These are phyloP conservation scores for Globisporangium viniferum DNA, from an alignment of 352 stramenopile genomes.

Conservation along the genomic window DNA sequence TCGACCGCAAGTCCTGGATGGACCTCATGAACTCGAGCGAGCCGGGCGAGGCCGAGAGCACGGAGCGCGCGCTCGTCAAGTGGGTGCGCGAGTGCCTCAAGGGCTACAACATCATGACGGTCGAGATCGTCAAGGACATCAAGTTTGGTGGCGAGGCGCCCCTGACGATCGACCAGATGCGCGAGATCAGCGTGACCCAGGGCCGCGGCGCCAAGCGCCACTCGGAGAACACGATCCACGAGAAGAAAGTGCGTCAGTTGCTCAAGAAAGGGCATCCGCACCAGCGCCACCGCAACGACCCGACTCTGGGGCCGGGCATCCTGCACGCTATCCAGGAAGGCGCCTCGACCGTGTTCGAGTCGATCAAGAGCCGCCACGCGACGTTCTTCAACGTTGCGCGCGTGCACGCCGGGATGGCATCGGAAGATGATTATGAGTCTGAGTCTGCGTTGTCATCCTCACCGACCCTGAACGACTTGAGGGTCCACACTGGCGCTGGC, in stretches of 20 bases:
- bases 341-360: not conserved
- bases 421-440: not conserved
- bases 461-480: not conserved
- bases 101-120: conserved; percentile 68
- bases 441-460: not conserved
- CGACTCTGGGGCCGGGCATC: not conserved
- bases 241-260: conserved; percentile 38
- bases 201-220: conserved; percentile 10
- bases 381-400: conserved; percentile 9
- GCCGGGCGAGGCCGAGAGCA: conserved; percentile 35
- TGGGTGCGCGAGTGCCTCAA: conserved; percentile 67
- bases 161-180: conserved; percentile 41
- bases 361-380: not conserved
- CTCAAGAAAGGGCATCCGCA: conserved; percentile 25
- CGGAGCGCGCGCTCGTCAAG: conserved; percentile 34
- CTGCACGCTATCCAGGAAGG: conserved; percentile 2
- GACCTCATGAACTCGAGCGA: conserved; percentile 42
- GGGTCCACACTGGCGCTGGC: no score
- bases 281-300: not conserved
- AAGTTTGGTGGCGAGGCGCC: conserved; percentile 32
- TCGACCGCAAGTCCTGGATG: conserved; percentile 52
- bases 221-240: conserved; percentile 30
- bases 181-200: conserved; percentile 3
- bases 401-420: conserved; percentile 8
- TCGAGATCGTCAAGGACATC: conserved; percentile 72